Base-by-base conservation (phyloP, 2,329 filamentous ascomycete genomes). In the Pseudogymnoascus sp. region DNA sequence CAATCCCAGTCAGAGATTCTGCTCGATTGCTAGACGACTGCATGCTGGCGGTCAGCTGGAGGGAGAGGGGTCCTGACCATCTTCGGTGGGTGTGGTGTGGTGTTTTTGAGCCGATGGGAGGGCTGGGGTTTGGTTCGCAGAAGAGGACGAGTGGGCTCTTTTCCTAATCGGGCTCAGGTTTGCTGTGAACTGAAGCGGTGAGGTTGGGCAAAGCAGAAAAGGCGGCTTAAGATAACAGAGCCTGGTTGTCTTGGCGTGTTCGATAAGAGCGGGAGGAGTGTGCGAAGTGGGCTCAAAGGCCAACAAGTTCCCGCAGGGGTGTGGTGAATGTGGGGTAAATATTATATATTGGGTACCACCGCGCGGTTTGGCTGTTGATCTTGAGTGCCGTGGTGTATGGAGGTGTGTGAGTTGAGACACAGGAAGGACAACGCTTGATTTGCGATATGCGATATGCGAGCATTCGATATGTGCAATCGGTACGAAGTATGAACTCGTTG, bases 171-270 rank as follows among this genome's bases (percentile, higher is more conserved):
- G 55, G 55, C 55, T 35, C 19, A 57, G 23, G 15, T 9, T 35
- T 57, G 30, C 23, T 57, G 35, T 57, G 33, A 39, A 57, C 35
- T 37, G 21, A n/a, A 35, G 56, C 30, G 30, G 19, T 39, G 56
- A 39, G 56, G 56, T 39, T 39, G 56, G 30, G 56, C 45, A 52
- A 52, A 52, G 45, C 26, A 52, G 45, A 52, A 52, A 52, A 52
- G 45, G 45, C 45, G 45, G 26, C 45, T 52, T 33, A 52, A 52
- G 45, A 52, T 52, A 52, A 52, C 45, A 30, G 23, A 52, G 45
- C 45, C 45, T 30, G 45, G 45, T 30, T 52, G 45, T 52, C 45
- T 52, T 52, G 45, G 45, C 45, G 45, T 15, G 26, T 52, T 18
- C 45, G 45, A 52, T 52, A 52, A 33, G 45, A 30, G 41, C 18